Base-by-base conservation (phyloP, 768 basidiomycete species). In the Phallus indusiatus region DNA sequence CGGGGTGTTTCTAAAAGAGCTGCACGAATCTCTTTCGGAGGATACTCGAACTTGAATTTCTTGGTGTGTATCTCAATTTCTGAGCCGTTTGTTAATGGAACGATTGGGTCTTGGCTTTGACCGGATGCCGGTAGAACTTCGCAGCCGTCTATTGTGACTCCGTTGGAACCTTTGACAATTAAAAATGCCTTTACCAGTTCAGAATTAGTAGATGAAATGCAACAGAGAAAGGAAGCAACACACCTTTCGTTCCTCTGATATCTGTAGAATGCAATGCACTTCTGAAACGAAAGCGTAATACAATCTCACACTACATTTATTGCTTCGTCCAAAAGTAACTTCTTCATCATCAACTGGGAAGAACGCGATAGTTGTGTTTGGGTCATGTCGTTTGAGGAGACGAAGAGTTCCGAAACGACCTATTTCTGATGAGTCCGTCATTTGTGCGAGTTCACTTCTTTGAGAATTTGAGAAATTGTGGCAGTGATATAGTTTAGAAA, bases 341-440 rank as follows among this genome's bases (percentile, higher is more conserved):
- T 79, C 74, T 20, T 81, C 77, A 4, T 81, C 76, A 71, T 90
- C 87, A 64, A 90, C 82, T 4, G 87, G 87, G 61, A 85, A 90
- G 1, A 84, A 76, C 1, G 87, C 83, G 22, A 88, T 72, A 9
- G 80, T 71, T 0, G 71, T 69, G 54, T 75, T 70, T 1, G 74
- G 69, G 20, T 79, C 76, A 50, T 71, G 73, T 12, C 74, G 72
- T 64, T 84, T 86, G 69, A 88, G 73, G 54, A 88, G 73, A 53
- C 81, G 79, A 3, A 89, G 71, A 0, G 84, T 84, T 5, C 86
- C 86, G 66, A 78, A 84, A 54, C 77, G 75, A 9, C 86, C 86
- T n/a, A 85, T 73, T 62, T 81, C 80, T 62, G 71, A 77, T 1
- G 68, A 61, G 60, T 80, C 78, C 79, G 53, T 62, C 56, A 60